These are phyloP conservation scores for Emmonsiellopsis sp. DNA, from an alignment of 2,329 filamentous ascomycete genomes.

Conservation along the genomic window DNA sequence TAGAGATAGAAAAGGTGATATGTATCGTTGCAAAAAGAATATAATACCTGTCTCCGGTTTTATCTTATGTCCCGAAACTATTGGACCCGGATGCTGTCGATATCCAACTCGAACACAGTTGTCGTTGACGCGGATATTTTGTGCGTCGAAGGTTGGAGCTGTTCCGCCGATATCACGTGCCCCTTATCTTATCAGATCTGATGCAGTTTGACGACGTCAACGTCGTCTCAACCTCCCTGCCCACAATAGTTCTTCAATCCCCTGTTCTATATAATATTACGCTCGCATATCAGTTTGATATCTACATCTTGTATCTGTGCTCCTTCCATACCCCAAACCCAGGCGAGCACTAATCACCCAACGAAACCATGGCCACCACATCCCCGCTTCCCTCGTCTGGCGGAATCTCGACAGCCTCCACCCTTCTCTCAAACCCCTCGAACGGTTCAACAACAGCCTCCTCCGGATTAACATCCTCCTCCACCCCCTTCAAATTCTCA, in stretches of 20 bases:
- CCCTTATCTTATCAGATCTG: neutral
- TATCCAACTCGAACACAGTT: neutral
- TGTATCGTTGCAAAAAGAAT: neutral
- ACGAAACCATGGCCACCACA: neutral
- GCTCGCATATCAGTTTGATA: no score
- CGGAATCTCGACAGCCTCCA: conserved; percentile 9
- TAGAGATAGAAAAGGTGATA: no score
- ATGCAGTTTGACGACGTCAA: neutral
- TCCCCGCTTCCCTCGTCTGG: neutral
- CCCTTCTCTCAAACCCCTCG: neutral
- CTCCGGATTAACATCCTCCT: conserved; percentile 6
- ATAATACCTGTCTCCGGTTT: neutral
- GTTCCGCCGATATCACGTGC: neutral
- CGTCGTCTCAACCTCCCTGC: neutral
- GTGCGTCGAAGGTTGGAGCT: neutral
- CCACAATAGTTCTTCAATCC: neutral
- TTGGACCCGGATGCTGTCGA: neutral
- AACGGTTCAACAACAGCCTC: conserved; percentile 4
- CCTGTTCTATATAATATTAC: no score
- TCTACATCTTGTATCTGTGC: no score
- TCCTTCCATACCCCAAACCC: no score
- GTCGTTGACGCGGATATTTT: neutral
- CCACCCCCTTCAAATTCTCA: conserved; percentile 29
- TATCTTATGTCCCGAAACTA: neutral
- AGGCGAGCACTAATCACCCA: neutral